Evolutionary conservation across 208 protist genomes (phyloP).

Genomic region (Crithidia brevicula): DNA sequence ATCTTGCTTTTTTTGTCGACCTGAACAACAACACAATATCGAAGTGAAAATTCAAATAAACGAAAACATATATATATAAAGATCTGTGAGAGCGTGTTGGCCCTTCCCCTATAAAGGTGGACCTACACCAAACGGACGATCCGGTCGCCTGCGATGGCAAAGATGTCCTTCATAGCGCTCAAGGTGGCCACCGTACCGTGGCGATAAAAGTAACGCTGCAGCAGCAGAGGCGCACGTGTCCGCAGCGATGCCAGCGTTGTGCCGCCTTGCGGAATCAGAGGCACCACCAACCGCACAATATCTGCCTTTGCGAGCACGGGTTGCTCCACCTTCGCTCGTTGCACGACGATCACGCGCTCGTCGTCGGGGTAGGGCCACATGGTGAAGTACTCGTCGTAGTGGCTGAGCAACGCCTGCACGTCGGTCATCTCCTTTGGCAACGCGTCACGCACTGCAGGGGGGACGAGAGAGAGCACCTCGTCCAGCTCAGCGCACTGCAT

Average conservation of each 20-base stretch:
- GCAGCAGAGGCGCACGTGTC: conserved; percentile 65
- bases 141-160: conserved; percentile 66
- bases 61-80: not conserved
- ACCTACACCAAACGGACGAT: conserved; percentile 70
- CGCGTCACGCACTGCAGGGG: conserved; percentile 61
- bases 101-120: not conserved
- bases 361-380: conserved; percentile 83
- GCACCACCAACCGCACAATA: conserved; percentile 62
- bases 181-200: conserved; percentile 72
- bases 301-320: conserved; percentile 53
- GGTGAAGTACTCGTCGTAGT: conserved; percentile 75
- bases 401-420: conserved; percentile 45
- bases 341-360: conserved; percentile 60
- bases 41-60: conserved; percentile 3
- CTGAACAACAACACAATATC: too few species aligned
- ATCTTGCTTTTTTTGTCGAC: not conserved
- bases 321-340: conserved; percentile 74
- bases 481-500: conserved; percentile 79
- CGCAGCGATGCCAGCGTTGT: conserved; percentile 51
- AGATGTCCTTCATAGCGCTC: conserved; percentile 58
- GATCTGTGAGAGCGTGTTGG: too few species aligned
- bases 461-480: conserved; percentile 79
- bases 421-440: conserved; percentile 51
- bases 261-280: conserved; percentile 73
- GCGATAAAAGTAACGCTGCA: conserved; percentile 82